Percentiles rank a stretch among this genome's conserved stretches.
phyloP scores from a whole-genome alignment of 371 early-diverging fungal species.

The Mucor mucedo region DNA sequence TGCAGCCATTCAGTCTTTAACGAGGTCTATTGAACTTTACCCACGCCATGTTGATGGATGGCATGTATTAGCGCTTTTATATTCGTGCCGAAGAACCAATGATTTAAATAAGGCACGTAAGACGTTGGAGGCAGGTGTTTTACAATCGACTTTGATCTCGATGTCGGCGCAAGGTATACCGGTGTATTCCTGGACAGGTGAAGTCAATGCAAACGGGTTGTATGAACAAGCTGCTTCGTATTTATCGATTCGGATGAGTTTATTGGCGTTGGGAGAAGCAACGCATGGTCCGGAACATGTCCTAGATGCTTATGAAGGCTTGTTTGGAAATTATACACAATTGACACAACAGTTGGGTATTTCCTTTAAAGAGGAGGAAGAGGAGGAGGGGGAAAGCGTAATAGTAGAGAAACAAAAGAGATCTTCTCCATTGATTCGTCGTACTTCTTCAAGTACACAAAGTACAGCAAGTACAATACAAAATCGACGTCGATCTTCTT shows the following conservation, averaged over 20 bases:
- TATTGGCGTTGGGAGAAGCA: slow-evolving; percentile 26
- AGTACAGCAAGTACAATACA: neutral
- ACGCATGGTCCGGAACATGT: slow-evolving; percentile 57
- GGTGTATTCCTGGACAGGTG: slow-evolving; percentile 28
- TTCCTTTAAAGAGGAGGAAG: neutral
- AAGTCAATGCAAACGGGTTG: slow-evolving; percentile 21
- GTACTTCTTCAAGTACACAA: slow-evolving; percentile 10
- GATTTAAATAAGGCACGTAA: slow-evolving; percentile 58
- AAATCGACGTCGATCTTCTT: slow-evolving; percentile 14
- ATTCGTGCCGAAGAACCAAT: slow-evolving; percentile 54
- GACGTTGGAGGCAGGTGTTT: slow-evolving; percentile 73
- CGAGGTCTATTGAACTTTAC: slow-evolving; percentile 66
- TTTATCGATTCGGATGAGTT: slow-evolving; percentile 31
- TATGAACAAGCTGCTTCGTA: slow-evolving; percentile 33
- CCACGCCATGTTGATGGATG: slow-evolving; percentile 73
- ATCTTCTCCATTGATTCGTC: slow-evolving; percentile 16
- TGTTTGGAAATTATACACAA: slow-evolving; percentile 67
- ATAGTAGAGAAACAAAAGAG: neutral
- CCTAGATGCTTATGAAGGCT: slow-evolving; percentile 54
- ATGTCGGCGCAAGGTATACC: slow-evolving; percentile 9
- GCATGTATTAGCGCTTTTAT: slow-evolving; percentile 83
- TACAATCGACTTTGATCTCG: slow-evolving; percentile 28
- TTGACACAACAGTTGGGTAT: slow-evolving; percentile 42
- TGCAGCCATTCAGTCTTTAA: slow-evolving; percentile 63
- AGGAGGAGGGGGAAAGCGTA: no score